Percentiles rank a stretch among this genome's conserved stretches.
phyloP scores from a whole-genome alignment of 306 rosid species.

The Vigna reflexopilosa region DNA sequence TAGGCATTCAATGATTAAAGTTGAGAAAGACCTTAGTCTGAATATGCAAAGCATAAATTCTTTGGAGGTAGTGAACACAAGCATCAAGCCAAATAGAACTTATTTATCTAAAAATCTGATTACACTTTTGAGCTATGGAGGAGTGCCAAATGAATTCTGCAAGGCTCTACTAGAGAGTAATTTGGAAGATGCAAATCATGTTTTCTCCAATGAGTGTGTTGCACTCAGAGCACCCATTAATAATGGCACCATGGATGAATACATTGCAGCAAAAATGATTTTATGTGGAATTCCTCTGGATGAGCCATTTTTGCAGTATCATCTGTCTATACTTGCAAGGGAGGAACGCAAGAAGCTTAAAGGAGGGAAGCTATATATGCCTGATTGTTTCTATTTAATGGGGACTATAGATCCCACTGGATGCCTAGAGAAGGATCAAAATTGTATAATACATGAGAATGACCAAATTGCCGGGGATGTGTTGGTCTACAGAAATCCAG shows the following conservation, averaged over 20 bases:
- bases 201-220: conserved; percentile 57
- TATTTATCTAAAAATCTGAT: conserved; percentile 63
- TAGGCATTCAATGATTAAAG: conserved; percentile 80
- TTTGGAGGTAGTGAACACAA: conserved; percentile 75
- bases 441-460: conserved; percentile 69
- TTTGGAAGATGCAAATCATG: conserved; percentile 51
- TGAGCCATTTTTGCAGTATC: conserved; percentile 67
- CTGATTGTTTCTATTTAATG: conserved; percentile 71
- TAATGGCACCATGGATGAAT: conserved; percentile 67
- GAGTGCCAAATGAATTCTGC: conserved; percentile 77
- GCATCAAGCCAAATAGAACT: conserved; percentile 57
- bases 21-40: conserved; percentile 43
- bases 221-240: conserved; percentile 66
- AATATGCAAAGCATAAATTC: conserved; percentile 58
- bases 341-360: conserved; percentile 56
- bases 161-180: conserved; percentile 55
- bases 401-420: conserved; percentile 87
- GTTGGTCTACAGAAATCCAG: conserved; percentile 81
- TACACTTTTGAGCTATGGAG: conserved; percentile 80
- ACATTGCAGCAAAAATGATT: conserved; percentile 61
- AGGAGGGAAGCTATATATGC: conserved; percentile 58
- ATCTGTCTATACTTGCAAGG: conserved; percentile 49
- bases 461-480: conserved; percentile 76
- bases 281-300: conserved; percentile 75
- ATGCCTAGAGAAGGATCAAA: conserved; percentile 58